These are phyloP conservation scores for Cystofilobasidium bisporidii DNA, from an alignment of 768 basidiomycete genomes.

Conservation along the genomic window DNA sequence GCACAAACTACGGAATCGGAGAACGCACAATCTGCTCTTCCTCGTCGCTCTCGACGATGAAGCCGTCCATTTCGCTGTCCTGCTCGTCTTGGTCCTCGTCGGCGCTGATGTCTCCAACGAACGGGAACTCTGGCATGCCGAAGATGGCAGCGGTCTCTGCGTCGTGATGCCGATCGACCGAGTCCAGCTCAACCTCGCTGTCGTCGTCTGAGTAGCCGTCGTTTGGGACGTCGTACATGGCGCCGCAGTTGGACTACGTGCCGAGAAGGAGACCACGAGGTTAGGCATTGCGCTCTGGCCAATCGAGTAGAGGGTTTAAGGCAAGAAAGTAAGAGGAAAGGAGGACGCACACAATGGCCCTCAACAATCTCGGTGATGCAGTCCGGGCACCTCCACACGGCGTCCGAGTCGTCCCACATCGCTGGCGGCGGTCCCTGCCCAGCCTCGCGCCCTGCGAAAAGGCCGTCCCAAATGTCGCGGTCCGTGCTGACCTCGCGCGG, in stretches of 20 bases:
- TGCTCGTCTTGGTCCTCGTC: neutral
- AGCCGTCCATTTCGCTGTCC: neutral
- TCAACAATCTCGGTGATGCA: neutral
- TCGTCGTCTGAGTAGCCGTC: neutral
- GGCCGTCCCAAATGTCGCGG: slow-evolving; percentile 7
- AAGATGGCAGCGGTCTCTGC: too few species aligned
- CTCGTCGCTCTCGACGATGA: neutral
- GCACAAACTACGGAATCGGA: too few species aligned
- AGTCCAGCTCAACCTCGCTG: neutral
- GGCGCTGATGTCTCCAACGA: too few species aligned
- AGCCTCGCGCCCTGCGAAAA: slow-evolving; percentile 6
- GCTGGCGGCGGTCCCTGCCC: neutral
- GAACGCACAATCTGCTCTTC: too few species aligned
- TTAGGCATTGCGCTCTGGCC: too few species aligned
- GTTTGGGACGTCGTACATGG: slow-evolving; percentile 1
- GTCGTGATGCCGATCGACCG: too few species aligned
- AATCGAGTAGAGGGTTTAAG: too few species aligned
- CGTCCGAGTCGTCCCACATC: slow-evolving; percentile 1
- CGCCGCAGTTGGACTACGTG: neutral
- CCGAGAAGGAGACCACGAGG: too few species aligned
- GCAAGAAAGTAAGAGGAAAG: neutral
- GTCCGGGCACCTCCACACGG: neutral
- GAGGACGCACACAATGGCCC: slow-evolving; percentile 8
- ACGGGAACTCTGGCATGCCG: too few species aligned
- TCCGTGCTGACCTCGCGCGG: neutral